phyloP scores from a whole-genome alignment of 1,284 basidiomycete genomes.

The Fomitopsis schrenkii region DNA sequence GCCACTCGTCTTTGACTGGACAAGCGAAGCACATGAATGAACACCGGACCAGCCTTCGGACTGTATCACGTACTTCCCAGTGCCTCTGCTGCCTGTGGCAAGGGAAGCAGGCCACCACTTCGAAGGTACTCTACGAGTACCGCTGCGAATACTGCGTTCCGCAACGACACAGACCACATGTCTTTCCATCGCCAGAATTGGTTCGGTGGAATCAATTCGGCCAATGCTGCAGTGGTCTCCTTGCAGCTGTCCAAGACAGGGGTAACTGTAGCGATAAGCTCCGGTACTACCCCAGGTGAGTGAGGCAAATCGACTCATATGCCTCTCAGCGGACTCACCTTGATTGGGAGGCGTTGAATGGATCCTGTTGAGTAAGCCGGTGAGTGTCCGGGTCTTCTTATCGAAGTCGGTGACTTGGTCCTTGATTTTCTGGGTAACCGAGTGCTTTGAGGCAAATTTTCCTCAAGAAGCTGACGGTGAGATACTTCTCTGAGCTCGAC shows the following conservation, averaged over 20 bases:
- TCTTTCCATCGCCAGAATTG: conserved; percentile 84
- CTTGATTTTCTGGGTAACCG: conserved; percentile 59
- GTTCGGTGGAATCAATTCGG: conserved; percentile 55
- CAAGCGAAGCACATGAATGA: neutral
- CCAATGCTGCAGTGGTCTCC: conserved; percentile 47
- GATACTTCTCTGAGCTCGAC: conserved; percentile 48
- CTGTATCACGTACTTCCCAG: conserved; percentile 55
- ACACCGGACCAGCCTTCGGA: neutral
- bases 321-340: conserved; percentile 35
- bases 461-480: conserved; percentile 2
- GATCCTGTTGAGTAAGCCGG: conserved; percentile 67
- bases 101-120: conserved; percentile 54
- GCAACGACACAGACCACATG: conserved; percentile 66
- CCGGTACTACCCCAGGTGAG: conserved; percentile 41
- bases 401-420: conserved; percentile 70
- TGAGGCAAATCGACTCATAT: neutral
- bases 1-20: conserved; percentile 69
- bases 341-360: conserved; percentile 65
- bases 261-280: conserved; percentile 52
- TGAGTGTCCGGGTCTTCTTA: conserved; percentile 64
- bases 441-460: conserved; percentile 4
- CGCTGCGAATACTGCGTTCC: conserved; percentile 62
- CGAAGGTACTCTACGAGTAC: conserved; percentile 65
- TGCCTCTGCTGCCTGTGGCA: conserved; percentile 45
- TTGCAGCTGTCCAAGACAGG: conserved; percentile 53